phyloP scores from a whole-genome alignment of 208 protist species.

The Trypanosoma boissoni region DNA sequence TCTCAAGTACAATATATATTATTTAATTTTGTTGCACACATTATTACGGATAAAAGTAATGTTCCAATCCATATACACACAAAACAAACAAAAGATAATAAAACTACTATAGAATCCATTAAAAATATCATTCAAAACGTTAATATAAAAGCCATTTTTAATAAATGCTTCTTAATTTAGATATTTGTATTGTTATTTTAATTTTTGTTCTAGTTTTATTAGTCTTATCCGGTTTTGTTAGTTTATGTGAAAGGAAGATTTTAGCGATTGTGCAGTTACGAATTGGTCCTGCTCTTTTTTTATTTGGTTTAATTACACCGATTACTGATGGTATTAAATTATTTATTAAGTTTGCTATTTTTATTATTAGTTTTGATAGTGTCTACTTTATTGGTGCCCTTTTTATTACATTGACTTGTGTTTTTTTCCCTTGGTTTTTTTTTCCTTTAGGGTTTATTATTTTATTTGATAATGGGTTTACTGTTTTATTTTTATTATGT shows the following conservation, averaged over 20 bases:
- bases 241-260: constrained; percentile 69
- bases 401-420: constrained; percentile 51
- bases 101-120: constrained; percentile 77
- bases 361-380: constrained; percentile 75
- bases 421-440: constrained; percentile 82
- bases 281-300: constrained; percentile 75
- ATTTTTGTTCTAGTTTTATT: constrained; percentile 79
- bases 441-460: constrained; percentile 84
- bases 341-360: constrained; percentile 83
- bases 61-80: constrained; percentile 71
- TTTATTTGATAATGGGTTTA: constrained; percentile 75
- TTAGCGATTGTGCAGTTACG: constrained; percentile 74
- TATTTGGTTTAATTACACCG: constrained; percentile 82
- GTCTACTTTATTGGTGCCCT: constrained; percentile 66
- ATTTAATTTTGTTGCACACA: constrained; percentile 80
- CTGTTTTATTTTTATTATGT: constrained; percentile 55
- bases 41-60: constrained; percentile 61
- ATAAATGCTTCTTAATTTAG: constrained; percentile 67
- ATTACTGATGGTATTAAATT: constrained; percentile 87
- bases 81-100: constrained; percentile 89
- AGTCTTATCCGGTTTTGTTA: constrained; percentile 80
- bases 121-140: constrained; percentile 89
- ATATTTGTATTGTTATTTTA: constrained; percentile 74
- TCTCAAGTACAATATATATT: constrained; percentile 83
- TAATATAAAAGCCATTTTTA: constrained; percentile 85